Base-by-base conservation (phyloP, 352 stramenopile species). In the Globisporangium parvum region DNA sequence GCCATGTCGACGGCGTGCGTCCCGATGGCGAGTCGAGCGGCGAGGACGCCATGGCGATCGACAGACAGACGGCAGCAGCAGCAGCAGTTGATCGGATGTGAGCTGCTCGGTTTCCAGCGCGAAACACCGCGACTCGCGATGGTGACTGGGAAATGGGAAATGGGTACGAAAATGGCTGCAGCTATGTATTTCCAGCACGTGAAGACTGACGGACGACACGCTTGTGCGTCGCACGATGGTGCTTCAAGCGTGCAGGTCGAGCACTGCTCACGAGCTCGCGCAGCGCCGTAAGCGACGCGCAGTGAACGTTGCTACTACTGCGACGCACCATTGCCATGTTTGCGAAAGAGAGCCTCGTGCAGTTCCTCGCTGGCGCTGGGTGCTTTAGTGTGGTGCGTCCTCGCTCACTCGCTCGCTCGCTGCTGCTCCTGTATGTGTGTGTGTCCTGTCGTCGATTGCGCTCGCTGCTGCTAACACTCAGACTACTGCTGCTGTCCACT, bases 301-400 rank as follows among this genome's bases (percentile, higher is more conserved):
- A n/a, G 37, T 42, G 9, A 42, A 11, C 3, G 6, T 15, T 44
- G 39, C 4, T 20, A 15, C 39, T 44, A 15, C 39, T 20, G 14
- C 39, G 20, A 8, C 39, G 39, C 2, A 15, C 9, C 12, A 28
- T 10, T 0, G 18, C 14, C 24, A 67, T 80, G 70, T 89, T 89
- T 47, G 56, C 73, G 42, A 87, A 89, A 53, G 77, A 84, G 62
- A 84, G 65, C 42, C 67, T 89, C 52, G 63, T 87, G 39, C 76
- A 86, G 58, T 83, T 77, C 53, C 59, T 89, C 54, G 63, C 69
- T 6, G 75, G 72, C 21, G 75, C 73, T 5, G 73, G 74, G 1
- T 89, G 73, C 66, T 89, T 79, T 62, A 79, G 75, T 37, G 53
- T 87, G 54, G 59, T 89, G 47, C 28, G 47, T 17, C 21, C 31